These are phyloP conservation scores for Canavalia gladiata DNA, from an alignment of 306 rosid species.

Conservation along the genomic window DNA sequence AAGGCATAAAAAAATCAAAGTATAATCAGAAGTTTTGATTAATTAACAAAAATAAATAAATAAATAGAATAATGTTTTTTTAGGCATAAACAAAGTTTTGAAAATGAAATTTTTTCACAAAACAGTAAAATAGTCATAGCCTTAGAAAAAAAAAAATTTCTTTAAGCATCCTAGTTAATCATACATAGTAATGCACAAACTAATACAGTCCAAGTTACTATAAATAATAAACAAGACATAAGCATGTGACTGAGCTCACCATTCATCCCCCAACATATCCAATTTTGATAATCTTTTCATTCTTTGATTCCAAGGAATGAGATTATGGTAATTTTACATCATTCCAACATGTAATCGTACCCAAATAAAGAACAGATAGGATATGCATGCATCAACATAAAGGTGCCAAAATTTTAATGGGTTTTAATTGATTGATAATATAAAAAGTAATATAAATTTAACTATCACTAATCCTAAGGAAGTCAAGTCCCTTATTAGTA, in stretches of 20 bases:
- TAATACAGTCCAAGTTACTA: background rate
- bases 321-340: slow-evolving; percentile 62
- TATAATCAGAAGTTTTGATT: no score
- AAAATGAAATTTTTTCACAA: no score
- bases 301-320: slow-evolving; percentile 51
- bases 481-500: no score
- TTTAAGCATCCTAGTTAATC: background rate
- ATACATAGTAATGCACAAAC: background rate
- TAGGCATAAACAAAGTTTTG: no score
- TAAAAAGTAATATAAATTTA: no score
- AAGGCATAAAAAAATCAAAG: no score
- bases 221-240: background rate
- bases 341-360: slow-evolving; percentile 88
- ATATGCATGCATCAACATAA: background rate
- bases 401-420: background rate
- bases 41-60: no score
- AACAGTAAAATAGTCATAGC: no score
- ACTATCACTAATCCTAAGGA: background rate
- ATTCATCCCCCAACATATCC: slow-evolving; percentile 86
- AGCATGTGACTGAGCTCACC: slow-evolving; percentile 62
- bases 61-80: no score
- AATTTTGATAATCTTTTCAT: slow-evolving; percentile 50
- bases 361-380: slow-evolving; percentile 16
- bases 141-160: background rate
- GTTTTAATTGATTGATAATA: no score